Evolutionary conservation across 2,329 filamentous ascomycete species (phyloP).

Genomic region (Helicocarpus griseus): DNA sequence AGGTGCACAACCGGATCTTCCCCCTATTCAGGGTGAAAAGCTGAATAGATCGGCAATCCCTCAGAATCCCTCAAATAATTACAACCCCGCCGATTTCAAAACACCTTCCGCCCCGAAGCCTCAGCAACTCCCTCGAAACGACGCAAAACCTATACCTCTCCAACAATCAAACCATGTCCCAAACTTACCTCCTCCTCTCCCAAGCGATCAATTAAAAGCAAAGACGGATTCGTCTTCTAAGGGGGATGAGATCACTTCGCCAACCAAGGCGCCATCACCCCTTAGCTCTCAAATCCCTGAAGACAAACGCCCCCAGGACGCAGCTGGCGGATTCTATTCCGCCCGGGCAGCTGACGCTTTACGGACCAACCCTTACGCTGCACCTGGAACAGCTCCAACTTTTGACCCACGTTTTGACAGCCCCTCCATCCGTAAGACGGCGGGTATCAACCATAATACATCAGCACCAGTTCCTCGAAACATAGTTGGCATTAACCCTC

Average conservation of each 20-base stretch:
- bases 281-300: slow-evolving; percentile 18
- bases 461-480: slow-evolving; percentile 59
- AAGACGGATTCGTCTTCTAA: slow-evolving; percentile 5
- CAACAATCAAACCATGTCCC: slow-evolving; percentile 15
- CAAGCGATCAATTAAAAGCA: slow-evolving; percentile 15
- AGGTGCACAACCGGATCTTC: slow-evolving; percentile 10
- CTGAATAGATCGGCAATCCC: slow-evolving; percentile 1
- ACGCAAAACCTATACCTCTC: slow-evolving; percentile 13
- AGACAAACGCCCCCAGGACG: slow-evolving; percentile 17
- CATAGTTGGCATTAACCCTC: slow-evolving; percentile 8
- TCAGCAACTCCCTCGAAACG: slow-evolving; percentile 11
- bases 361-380: slow-evolving; percentile 40
- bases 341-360: slow-evolving; percentile 54
- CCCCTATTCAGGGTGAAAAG: slow-evolving; percentile 5
- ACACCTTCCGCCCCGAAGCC: slow-evolving; percentile 7
- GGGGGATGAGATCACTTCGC: slow-evolving; percentile 8
- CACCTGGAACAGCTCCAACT: slow-evolving; percentile 37
- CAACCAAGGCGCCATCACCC: slow-evolving; percentile 16
- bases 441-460: slow-evolving; percentile 70
- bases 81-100: slow-evolving; percentile 3
- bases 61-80: slow-evolving; percentile 6
- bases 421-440: slow-evolving; percentile 80
- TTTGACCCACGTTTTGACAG: slow-evolving; percentile 70
- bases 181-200: slow-evolving; percentile 13
- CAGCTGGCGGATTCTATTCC: slow-evolving; percentile 58